Conservation (phyloP, 2,329 filamentous ascomycete genomes). For the Claviceps cyperi region DNA sequence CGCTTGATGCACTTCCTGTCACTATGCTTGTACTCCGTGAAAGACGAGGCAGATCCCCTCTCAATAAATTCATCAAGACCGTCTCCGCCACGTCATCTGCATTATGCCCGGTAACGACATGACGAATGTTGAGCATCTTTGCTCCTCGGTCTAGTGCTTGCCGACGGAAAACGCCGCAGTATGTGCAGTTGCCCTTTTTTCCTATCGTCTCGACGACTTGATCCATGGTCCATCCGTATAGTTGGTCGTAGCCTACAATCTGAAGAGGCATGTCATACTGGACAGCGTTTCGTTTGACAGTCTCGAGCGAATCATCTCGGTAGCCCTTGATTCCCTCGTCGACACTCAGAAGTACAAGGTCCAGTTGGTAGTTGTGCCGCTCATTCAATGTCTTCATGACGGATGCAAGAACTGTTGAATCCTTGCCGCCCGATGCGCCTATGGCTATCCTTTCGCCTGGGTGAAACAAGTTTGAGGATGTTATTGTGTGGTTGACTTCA, state of each 20-base stretch:
- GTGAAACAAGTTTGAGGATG: slow-evolving; percentile 62
- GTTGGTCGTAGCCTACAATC: slow-evolving; percentile 81
- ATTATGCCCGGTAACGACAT: slow-evolving; percentile 96
- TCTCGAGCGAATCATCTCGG: slow-evolving; percentile 88
- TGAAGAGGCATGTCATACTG: slow-evolving; percentile 87
- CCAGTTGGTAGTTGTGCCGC: slow-evolving; percentile 69
- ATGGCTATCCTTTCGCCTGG: slow-evolving; percentile 82
- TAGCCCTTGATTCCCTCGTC: slow-evolving; percentile 98
- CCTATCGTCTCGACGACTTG: slow-evolving; percentile 92
- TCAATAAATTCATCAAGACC: slow-evolving; percentile 88
- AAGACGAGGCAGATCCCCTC: slow-evolving; percentile 77
- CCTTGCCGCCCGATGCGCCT: slow-evolving; percentile 91
- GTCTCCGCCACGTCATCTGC: slow-evolving; percentile 96
- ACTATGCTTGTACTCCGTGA: slow-evolving; percentile 84
- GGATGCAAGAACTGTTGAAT: slow-evolving; percentile 88
- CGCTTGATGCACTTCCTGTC: slow-evolving; percentile 60
- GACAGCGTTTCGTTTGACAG: slow-evolving; percentile 81
- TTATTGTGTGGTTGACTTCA: slow-evolving; percentile 89
- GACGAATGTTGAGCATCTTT: slow-evolving; percentile 70
- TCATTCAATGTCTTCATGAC: slow-evolving; percentile 92
- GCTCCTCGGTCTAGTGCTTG: slow-evolving; percentile 90
- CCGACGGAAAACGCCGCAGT: slow-evolving; percentile 89
- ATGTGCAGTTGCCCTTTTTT: slow-evolving; percentile 98
- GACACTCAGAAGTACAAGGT: slow-evolving; percentile 78
- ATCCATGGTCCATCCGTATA: slow-evolving; percentile 99